Evolutionary conservation across 805 yeast genomes (phyloP).

Genomic region (Candida ponderosae): DNA sequence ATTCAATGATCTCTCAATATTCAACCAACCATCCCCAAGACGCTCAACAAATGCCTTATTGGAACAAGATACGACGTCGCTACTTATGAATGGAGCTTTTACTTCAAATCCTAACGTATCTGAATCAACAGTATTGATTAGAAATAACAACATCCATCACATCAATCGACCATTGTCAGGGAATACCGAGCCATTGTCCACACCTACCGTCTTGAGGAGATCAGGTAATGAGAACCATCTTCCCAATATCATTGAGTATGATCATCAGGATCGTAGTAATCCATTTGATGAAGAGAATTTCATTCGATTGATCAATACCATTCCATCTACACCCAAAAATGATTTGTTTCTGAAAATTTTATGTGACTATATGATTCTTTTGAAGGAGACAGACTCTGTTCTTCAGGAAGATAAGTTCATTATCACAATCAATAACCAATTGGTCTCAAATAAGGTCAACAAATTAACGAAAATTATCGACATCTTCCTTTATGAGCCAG

Average conservation of each 20-base stretch:
- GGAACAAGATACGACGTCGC: not conserved
- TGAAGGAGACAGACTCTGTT: conserved; percentile 7
- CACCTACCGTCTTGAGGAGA: not conserved
- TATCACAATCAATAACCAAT: conserved; percentile 16
- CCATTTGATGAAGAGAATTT: conserved; percentile 1
- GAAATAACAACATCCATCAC: not conserved
- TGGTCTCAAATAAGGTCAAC: conserved; percentile 1
- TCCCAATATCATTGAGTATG: conserved; percentile 1
- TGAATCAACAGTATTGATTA: not conserved
- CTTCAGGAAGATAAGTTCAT: conserved; percentile 11
- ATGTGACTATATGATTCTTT: conserved; percentile 7
- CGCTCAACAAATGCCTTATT: too few species aligned
- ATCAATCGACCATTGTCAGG: conserved; percentile 14
- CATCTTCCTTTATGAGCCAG: conserved; percentile 12
- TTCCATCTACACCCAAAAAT: conserved; percentile 5
- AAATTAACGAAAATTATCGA: conserved; percentile 12
- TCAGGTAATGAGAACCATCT: conserved; percentile 4
- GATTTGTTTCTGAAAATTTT: conserved; percentile 13
- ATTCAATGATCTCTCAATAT: not conserved
- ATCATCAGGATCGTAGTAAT: not conserved
- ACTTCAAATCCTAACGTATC: not conserved
- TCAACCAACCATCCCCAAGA: not conserved
- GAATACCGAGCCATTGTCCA: conserved; percentile 5
- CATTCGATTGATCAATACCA: conserved; percentile 1
- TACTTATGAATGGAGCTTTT: not conserved